Conservation (phyloP, 805 yeast genomes). For the Pichia heedii region DNA sequence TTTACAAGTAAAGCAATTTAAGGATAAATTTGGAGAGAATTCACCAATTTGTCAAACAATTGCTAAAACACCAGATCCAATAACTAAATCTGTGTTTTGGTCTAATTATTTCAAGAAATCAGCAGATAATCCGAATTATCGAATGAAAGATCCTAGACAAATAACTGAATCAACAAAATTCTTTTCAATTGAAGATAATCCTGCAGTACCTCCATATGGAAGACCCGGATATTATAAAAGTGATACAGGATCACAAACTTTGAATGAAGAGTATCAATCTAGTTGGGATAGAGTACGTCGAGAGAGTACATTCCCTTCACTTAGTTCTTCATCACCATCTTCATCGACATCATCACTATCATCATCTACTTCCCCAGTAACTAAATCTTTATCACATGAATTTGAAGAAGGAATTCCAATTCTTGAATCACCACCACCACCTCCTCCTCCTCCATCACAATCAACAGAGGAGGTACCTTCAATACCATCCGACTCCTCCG, state of each 20-base stretch:
- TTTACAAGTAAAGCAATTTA: slow-evolving; percentile 25
- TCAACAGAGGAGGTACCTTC: too few relatives aligned
- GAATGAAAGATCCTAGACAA: slow-evolving; percentile 47
- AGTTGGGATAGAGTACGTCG: slow-evolving; percentile 17
- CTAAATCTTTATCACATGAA: too few relatives aligned
- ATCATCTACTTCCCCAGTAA: too few relatives aligned
- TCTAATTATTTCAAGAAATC: slow-evolving; percentile 45
- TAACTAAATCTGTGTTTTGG: slow-evolving; percentile 30
- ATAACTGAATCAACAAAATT: slow-evolving; percentile 6
- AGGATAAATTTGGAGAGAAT: slow-evolving; percentile 18
- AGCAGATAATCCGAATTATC: slow-evolving; percentile 39
- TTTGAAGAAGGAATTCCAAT: too few relatives aligned
- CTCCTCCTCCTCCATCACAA: too few relatives aligned
- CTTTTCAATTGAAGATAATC: slow-evolving; percentile 4
- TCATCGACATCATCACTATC: too few relatives aligned
- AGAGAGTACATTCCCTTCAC: too few relatives aligned
- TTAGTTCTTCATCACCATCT: too few relatives aligned
- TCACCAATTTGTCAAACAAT: slow-evolving; percentile 17
- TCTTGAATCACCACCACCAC: too few relatives aligned
- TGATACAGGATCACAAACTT: not conserved
- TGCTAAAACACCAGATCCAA: slow-evolving; percentile 20
- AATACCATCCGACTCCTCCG: too few relatives aligned
- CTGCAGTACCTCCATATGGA: slow-evolving; percentile 8
- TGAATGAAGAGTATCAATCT: slow-evolving; percentile 10
- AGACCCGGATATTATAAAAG: slow-evolving; percentile 8